Evolutionary conservation across 2,329 filamentous ascomycete genomes (phyloP), one percentile per base, ranked within the genome.

Genomic region (Diaporthe amygdali): DNA sequence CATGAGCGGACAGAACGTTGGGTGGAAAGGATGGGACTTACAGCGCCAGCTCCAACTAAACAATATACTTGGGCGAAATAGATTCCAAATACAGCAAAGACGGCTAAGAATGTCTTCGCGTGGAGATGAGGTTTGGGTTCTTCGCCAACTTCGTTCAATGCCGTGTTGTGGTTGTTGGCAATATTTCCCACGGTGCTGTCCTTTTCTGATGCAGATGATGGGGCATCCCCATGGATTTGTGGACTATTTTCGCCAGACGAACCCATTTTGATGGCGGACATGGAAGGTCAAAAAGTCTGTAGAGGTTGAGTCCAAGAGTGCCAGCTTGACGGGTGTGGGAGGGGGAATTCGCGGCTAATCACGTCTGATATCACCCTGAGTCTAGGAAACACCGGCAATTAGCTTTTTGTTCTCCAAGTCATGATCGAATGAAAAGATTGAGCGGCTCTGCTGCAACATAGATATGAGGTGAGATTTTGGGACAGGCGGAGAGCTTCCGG

Each of bases 51-150:
- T 1, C 81, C 81, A 12, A 82, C 80, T 5, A 82, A 68, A 67
- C 74, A 78, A 27, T 81, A 66, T 0, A 81, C 67, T 68, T 82
- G 81, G 9, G 79, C 78, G 69, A 81, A 78, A 74, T 82, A 82
- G 56, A 82, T 81, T 20, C 81, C 46, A 61, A 78, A 78, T 0
- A 82, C 79, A 4, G 81, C 76, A 22, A 78, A 73, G 22, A 82
- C 77, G n/a, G 79, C 78, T 1, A 82, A 70, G 59, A 77, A 80
- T 0, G 81, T 82, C 75, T 79, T 80, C 47, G 75, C 70, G 68
- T 79, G 78, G 7, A 81, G 74, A n/a, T 76, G 78, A 8, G 79
- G 76, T 39, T 41, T 69, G 15, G 73, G 75, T 55, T 76, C 74
- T 1, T 20, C 44, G 30, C 59, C 59, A n/a, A 37, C 30, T 34